These are phyloP conservation scores for Aspergillus floridensis DNA, from an alignment of 2,329 filamentous ascomycete genomes.

Conservation along the genomic window DNA sequence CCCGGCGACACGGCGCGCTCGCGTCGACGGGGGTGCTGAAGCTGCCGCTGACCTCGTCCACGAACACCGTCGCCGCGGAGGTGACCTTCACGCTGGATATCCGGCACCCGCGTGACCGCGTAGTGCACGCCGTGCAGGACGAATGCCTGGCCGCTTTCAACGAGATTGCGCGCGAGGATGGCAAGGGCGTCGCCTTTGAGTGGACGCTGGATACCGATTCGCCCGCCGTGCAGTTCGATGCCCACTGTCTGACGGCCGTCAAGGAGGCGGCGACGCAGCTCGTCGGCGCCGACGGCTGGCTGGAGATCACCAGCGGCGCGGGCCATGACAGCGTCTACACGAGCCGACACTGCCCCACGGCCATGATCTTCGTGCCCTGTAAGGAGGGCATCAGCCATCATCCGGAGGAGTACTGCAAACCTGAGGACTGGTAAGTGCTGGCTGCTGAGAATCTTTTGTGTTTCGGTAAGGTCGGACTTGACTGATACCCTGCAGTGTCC, in stretches of 20 bases:
- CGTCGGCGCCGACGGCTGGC: constrained; percentile 49
- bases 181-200: constrained; percentile 49
- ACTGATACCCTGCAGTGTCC: constrained; percentile 20
- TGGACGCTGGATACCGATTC: constrained; percentile 59
- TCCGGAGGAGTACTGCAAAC: constrained; percentile 56
- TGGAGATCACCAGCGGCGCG: constrained; percentile 56
- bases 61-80: constrained; percentile 65
- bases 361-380: constrained; percentile 64
- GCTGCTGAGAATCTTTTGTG: accelerated
- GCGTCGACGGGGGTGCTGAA: constrained; percentile 66
- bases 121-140: constrained; percentile 55
- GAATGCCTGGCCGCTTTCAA: constrained; percentile 56
- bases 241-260: constrained; percentile 61
- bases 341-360: constrained; percentile 54
- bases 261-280: constrained; percentile 54
- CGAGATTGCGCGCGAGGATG: constrained; percentile 53
- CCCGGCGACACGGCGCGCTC: constrained; percentile 55
- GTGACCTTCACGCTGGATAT: constrained; percentile 67
- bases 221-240: constrained; percentile 59
- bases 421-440: constrained; percentile 39
- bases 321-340: constrained; percentile 61
- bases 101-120: constrained; percentile 55
- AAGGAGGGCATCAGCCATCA: constrained; percentile 59
- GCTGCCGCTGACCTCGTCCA: constrained; percentile 58
- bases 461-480: background rate